Base-by-base conservation (phyloP, 495 filamentous ascomycete genomes). In the Hypoxylon fuscum region DNA sequence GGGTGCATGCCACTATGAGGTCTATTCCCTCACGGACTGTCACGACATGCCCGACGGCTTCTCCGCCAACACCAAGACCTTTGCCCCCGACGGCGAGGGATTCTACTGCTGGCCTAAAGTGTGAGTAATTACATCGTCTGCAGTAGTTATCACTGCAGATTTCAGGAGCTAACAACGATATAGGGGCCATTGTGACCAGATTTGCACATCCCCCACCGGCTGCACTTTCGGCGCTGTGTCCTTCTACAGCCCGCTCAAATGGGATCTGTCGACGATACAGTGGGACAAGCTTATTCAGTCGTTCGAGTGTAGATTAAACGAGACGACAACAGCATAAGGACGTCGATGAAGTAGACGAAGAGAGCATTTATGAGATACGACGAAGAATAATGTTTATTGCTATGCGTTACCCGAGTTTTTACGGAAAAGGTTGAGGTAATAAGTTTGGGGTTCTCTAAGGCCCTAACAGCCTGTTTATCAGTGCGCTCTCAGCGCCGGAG, bases 201-300 rank as follows among this genome's bases (percentile, higher is more conserved):
- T 77, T 21, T 79, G 78, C 74, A 76, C 47, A 0, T 76, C 75
- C 17, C 75, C 76, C n/a, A 69, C 68, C n/a, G 78, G 78, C 40
- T 81, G 78, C 70, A 78, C 77, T 14, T 71, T 78, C 38, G 69
- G 66, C 27, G 41, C 70, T 8, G 68, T 79, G 29, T 62, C 67
- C 41, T 77, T 71, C 54, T 31, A 64, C 42, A 72, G 71, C 40
- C 55, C 63, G 15, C 4, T 73, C 58, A 78, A 76, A 59, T 76
- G 68, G 68, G 70, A 79, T 47, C 51, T 79, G 23, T 63, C 64
- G 5, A 48, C 47, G 22, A 68, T 77, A 20, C 38, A 62, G 37
- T 79, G 77, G 78, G 64, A 76, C 42, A 53, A 56, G 35, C 55
- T 62, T 15, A 64, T 80, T 47, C 45, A 43, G 27, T 77, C 75